These are phyloP conservation scores for Daldinia sp. DNA, from an alignment of 2,329 filamentous ascomycete genomes.

Conservation along the genomic window DNA sequence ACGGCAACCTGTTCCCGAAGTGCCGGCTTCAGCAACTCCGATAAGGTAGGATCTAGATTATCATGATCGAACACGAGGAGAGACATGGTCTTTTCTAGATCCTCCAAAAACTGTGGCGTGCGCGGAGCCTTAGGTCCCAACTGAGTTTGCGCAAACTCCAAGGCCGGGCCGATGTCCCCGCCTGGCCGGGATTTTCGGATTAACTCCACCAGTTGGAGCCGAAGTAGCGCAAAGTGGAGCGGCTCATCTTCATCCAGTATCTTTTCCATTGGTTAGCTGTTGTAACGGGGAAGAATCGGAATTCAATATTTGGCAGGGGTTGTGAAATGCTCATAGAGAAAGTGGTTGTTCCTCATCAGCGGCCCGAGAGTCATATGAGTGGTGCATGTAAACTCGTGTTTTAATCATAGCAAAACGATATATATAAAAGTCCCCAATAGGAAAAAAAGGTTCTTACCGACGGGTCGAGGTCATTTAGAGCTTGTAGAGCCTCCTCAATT, in stretches of 20 bases:
- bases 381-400: conserved; percentile 93
- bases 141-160: conserved; percentile 87
- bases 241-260: conserved; percentile 84
- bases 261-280: conserved; percentile 56
- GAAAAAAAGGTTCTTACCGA: conserved; percentile 70
- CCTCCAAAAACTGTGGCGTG: conserved; percentile 81
- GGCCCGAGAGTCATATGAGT: conserved; percentile 91
- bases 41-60: conserved; percentile 77
- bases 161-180: conserved; percentile 78
- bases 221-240: conserved; percentile 87
- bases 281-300: background rate
- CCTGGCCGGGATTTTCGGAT: conserved; percentile 75
- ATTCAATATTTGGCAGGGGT: background rate
- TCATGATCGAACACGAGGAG: conserved; percentile 89
- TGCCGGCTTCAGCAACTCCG: conserved; percentile 78
- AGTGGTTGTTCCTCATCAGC: conserved; percentile 88
- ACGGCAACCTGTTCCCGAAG: conserved; percentile 85
- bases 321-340: conserved; percentile 69
- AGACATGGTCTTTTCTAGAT: conserved; percentile 92
- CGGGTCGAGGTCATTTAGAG: conserved; percentile 88
- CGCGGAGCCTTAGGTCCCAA: conserved; percentile 87
- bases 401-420: conserved; percentile 80
- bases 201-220: conserved; percentile 91
- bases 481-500: conserved; percentile 84
- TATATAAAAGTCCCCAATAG: background rate